phyloP scores from a whole-genome alignment of 345 rosid genomes.

The Ricinus communis region DNA sequence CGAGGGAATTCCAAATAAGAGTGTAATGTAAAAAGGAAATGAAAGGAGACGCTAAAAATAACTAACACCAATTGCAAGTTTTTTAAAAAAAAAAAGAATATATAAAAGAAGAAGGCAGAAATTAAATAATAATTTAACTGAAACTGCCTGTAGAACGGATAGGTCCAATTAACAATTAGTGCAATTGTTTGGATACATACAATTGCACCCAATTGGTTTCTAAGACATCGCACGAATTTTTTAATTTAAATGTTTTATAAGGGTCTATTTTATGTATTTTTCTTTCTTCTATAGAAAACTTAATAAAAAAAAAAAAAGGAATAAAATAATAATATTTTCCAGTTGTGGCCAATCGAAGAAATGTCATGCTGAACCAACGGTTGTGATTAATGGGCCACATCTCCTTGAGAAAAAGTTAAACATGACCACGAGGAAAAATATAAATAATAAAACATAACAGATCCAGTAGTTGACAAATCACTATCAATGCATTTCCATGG shows the following conservation, averaged over 20 bases:
- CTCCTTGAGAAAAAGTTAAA: slow-evolving; percentile 4
- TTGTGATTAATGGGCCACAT: slow-evolving; percentile 14
- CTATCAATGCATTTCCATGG: slow-evolving; percentile 14
- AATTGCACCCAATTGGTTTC: not conserved
- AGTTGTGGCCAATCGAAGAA: slow-evolving; percentile 7
- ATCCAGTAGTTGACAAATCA: slow-evolving; percentile 23
- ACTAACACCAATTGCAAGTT: too few species aligned
- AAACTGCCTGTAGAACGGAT: too few species aligned
- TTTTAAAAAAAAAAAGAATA: too few species aligned
- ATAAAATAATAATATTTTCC: slow-evolving; percentile 4
- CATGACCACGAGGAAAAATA: slow-evolving; percentile 6
- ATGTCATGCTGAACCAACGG: slow-evolving; percentile 11
- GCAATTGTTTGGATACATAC: not conserved
- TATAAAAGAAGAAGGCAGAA: too few species aligned
- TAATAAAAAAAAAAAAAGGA: too few species aligned
- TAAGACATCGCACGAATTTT: not conserved
- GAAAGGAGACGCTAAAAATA: too few species aligned
- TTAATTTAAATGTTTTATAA: not conserved
- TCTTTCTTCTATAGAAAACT: too few species aligned
- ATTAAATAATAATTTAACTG: too few species aligned
- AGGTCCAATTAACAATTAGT: not conserved
- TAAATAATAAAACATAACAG: slow-evolving; percentile 8
- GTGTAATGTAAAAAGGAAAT: too few species aligned
- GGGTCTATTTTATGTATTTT: too few species aligned
- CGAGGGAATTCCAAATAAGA: too few species aligned